These are phyloP conservation scores for Corchorus olitorius DNA, from an alignment of 345 rosid species.

Conservation along the genomic window DNA sequence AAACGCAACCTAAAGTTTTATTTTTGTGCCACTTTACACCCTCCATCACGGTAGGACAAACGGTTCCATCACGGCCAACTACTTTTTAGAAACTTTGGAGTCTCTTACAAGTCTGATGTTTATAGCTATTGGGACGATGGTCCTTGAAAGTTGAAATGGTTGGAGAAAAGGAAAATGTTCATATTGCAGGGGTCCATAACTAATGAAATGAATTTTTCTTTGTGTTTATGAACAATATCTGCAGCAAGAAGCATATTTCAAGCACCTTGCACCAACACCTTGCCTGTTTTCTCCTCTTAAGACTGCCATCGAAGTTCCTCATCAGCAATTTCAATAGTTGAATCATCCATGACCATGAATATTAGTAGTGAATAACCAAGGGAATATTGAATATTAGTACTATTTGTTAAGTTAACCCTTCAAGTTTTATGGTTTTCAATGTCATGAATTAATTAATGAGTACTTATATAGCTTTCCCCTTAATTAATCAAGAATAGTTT, in stretches of 20 bases:
- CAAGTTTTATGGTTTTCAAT: too few relatives aligned
- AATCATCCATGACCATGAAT: too few relatives aligned
- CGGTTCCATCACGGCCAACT: too few relatives aligned
- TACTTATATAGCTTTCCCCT: too few relatives aligned
- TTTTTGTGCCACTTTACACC: too few relatives aligned
- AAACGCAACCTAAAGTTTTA: too few relatives aligned
- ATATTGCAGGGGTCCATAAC: constrained; percentile 9
- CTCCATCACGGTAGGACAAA: too few relatives aligned
- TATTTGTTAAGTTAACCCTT: too few relatives aligned
- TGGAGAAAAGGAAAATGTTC: constrained; percentile 26
- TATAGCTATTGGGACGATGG: constrained; percentile 55
- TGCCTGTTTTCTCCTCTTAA: constrained; percentile 11
- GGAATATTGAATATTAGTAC: too few relatives aligned
- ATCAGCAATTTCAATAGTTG: not conserved
- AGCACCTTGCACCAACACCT: constrained; percentile 24
- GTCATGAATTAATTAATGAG: too few relatives aligned
- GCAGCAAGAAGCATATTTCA: constrained; percentile 13
- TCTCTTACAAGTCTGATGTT: constrained; percentile 52
- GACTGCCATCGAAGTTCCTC: not conserved
- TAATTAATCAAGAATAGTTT: too few relatives aligned
- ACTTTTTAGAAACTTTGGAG: constrained; percentile 25
- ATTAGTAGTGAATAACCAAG: too few relatives aligned
- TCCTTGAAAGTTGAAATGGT: constrained; percentile 47
- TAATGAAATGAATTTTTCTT: constrained; percentile 41
- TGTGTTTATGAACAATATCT: constrained; percentile 36